These are phyloP conservation scores for Fusarium nodosum DNA, from an alignment of 2,329 filamentous ascomycete species.

Conservation along the genomic window DNA sequence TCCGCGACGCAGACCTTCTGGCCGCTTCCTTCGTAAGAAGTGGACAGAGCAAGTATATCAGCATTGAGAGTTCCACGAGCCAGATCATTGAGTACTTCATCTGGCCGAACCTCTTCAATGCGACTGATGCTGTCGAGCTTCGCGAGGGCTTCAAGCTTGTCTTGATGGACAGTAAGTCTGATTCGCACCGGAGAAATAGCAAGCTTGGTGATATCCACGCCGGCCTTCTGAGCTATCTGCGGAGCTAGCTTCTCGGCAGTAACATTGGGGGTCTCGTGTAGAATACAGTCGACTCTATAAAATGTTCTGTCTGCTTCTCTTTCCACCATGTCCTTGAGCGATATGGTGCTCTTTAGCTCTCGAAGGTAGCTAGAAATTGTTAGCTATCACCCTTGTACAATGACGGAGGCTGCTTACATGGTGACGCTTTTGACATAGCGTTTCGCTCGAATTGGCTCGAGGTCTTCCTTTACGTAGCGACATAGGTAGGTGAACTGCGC, in stretches of 20 bases:
- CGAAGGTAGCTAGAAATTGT: not conserved
- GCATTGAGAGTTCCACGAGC: not conserved
- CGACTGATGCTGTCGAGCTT: not conserved
- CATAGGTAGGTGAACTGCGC: not conserved
- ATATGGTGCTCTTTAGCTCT: not conserved
- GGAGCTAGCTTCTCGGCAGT: not conserved
- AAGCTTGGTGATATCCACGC: not conserved
- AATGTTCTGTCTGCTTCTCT: not conserved
- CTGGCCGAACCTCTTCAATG: not conserved
- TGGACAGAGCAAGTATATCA: not conserved
- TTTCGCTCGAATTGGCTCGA: not conserved
- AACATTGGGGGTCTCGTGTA: not conserved
- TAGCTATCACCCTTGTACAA: accelerated
- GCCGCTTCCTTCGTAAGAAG: not conserved
- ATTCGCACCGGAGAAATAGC: not conserved
- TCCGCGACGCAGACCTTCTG: not conserved
- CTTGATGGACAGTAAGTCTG: not conserved
- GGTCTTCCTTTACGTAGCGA: not conserved
- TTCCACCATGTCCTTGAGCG: not conserved
- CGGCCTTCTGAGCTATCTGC: not conserved
- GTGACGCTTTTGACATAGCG: not conserved
- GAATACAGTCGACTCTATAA: not conserved
- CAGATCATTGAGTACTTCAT: not conserved
- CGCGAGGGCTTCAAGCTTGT: not conserved
- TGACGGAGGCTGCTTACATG: not conserved